Evolutionary conservation across 495 filamentous ascomycete genomes (phyloP), one percentile per base, ranked within the genome.

Genomic region (Aspergillus mulundensis): DNA sequence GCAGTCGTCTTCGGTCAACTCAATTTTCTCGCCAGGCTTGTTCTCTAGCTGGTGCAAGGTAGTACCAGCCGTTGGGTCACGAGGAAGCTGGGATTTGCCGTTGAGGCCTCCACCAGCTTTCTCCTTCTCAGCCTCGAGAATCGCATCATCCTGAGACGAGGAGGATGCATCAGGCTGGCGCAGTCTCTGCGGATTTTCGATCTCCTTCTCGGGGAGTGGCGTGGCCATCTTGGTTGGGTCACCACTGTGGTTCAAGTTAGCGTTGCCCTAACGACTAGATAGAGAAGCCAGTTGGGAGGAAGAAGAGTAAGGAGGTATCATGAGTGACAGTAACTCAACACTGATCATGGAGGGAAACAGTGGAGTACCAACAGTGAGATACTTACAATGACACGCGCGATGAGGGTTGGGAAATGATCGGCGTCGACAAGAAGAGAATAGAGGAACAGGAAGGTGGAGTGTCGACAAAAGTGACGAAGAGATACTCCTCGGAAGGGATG

Each of bases 1-100:
- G 65, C 80, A 82, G 48, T 84, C 81, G 20, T 77, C 73, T 65
- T 84, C 81, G 5, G 72, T 77, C 56, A 85, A 66, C 56, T 74
- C 73, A 53, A 79, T 55, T 25, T 76, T 75, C 15, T 72, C 55
- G 20, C 59, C 55, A 2, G 47, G 47, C 7, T 65, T 59, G 42
- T 68, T 38, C 45, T 76, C 70, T 2, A 71, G 45, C 51, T 73
- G 65, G 24, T 62, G 62, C 10, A 63, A 38, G 5, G 52, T 64
- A 5, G 54, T 48, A 5, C 59, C 60, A 28, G 58, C 50, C 1
- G 43, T 54, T 1, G 45, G 58, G 16, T 60, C 55, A 20, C 50
- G 45, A 14, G 58, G 20, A 47, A 54, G 21, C 10, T 53, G 36
- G 15, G 60, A 24, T 43, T 66, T 66, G 18, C 43, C 25, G 45